Base-by-base conservation (phyloP, 257 asterid genomes). In the Przewalskia tangutica region DNA sequence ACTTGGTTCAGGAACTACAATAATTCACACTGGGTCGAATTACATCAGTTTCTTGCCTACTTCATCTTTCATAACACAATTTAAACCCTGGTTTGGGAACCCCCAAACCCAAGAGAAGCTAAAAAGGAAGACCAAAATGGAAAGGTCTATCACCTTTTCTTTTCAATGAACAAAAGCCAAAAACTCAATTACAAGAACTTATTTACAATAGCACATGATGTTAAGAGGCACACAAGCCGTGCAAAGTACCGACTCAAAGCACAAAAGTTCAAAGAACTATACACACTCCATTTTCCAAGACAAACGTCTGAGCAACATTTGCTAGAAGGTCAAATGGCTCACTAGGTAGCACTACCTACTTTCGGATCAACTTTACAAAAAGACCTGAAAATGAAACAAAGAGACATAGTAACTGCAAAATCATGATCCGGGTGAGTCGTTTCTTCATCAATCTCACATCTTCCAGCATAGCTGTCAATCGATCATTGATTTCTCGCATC, bases 391-490 rank as follows among this genome's bases (percentile, higher is more conserved):
- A 42, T 23, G 77, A 77, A 3, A 80, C 77, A 53, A 80, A 23
- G 8, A 80, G 60, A 3, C 83, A 80, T 5, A 80, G 63, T 44
- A 80, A 2, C 83, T 80, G 83, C 18, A 80, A 59, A 27, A 63
- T 63, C 53, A 80, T 63, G 77, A 80, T 63, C 2, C 64, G 83
- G 4, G 53, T 80, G 36, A 80, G 83, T 38, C 83, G 62, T 67
- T 38, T 58, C 83, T 80, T 80, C 83, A 80, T 80, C 77, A 80
- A 51, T 59, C 83, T 80, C 51, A 80, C 83, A 63, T 80, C 83
- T 16, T 63, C 83, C 4, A 80, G 27, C 62, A 80, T 63, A 62
- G 83, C 44, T 12, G 83, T 63, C 77, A 80, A 80, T 32, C 83
- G 58, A 17, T 62, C 83, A 59, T 80, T 80, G 83, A 80, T 80